Evolutionary conservation across 495 filamentous ascomycete genomes (phyloP).

Genomic region (Podospora australis): DNA sequence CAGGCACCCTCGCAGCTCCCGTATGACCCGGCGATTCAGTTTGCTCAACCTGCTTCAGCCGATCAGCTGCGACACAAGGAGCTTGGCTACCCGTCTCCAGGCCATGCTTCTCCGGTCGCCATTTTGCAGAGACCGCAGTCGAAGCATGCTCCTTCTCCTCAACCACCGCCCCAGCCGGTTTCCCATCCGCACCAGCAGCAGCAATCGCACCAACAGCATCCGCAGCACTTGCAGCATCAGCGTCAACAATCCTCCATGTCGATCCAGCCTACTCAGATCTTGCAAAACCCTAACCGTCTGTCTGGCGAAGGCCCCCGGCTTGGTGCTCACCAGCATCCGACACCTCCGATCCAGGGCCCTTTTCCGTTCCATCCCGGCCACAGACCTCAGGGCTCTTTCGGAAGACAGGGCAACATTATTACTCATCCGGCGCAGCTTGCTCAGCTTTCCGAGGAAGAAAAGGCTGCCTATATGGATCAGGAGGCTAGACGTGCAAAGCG

Average conservation of each 20-base stretch:
- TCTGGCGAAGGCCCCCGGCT: conserved; percentile 33
- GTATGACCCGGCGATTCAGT: conserved; percentile 21
- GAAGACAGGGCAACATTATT: conserved; percentile 40
- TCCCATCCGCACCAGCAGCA: conserved; percentile 32
- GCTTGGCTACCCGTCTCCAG: too few species aligned
- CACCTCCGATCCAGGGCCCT: conserved; percentile 8
- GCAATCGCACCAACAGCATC: too few species aligned
- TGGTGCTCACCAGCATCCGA: conserved; percentile 20
- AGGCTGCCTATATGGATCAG: conserved; percentile 72
- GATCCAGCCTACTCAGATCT: conserved; percentile 50
- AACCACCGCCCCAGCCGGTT: conserved; percentile 22
- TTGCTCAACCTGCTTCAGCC: conserved; percentile 18
- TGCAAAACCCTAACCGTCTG: conserved; percentile 43
- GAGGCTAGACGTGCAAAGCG: conserved; percentile 94
- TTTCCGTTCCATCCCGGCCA: conserved; percentile 28
- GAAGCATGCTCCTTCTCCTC: conserved; percentile 27
- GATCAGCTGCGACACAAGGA: conserved; percentile 20
- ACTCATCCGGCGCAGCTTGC: conserved; percentile 69
- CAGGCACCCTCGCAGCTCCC: conserved; percentile 26
- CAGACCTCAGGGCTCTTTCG: conserved; percentile 32
- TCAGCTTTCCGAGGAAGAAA: conserved; percentile 69
- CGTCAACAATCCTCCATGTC: conserved; percentile 44
- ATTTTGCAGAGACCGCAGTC: conserved; percentile 41
- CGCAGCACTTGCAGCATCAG: conserved; percentile 31
- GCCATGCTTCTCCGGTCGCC: conserved; percentile 31